Base-by-base conservation (phyloP, 176 grass and related monocot species). In the Oryza australiensis region DNA sequence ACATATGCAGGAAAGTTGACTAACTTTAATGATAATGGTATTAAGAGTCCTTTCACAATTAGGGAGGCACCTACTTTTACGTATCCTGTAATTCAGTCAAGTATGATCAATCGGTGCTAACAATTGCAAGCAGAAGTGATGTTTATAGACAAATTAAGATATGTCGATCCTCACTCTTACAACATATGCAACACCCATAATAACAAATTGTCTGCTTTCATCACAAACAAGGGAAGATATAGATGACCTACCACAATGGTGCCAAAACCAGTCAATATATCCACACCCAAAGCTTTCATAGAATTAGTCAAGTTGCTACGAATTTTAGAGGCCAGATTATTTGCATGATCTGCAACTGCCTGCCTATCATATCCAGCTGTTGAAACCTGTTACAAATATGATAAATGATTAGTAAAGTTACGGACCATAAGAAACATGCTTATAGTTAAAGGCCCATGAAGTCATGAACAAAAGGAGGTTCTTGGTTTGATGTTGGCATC, bases 251-350 rank as follows among this genome's bases (percentile, higher is more conserved):
- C 93, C 87, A 96, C 85, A 73, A 96, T 82, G 69, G 80, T 92
- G 72, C 91, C 93, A 78, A 96, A 49, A 69, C 93, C 93, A 26
- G 89, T 96, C 33, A 99, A 80, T 75, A 96, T 96, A 76, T 99
- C 93, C 63, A 96, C 93, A 6, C 97, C 93, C 43, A 94, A 40
- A 83, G 91, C 77, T 85, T 94, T 94, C 93, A 99, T 82, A 72
- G 97, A 99, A 80, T 99, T 99, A 67, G 97, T 99, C 87, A 99
- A 79, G 83, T 96, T 99, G 82, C 87, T 83, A 26, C 83, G 81
- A 76, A 99, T 99, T 87, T 99, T 99, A 3, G 87, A 92, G 32
- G 93, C 93, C 70, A 99, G 89, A 87, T 96, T 96, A 51, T 80
- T 81, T 87, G 84, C 70, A 49, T 49, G 91, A 77, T 93, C 84